Evolutionary conservation across 805 yeast genomes (phyloP).

Genomic region (Kluyveromyces nonfermentans): DNA sequence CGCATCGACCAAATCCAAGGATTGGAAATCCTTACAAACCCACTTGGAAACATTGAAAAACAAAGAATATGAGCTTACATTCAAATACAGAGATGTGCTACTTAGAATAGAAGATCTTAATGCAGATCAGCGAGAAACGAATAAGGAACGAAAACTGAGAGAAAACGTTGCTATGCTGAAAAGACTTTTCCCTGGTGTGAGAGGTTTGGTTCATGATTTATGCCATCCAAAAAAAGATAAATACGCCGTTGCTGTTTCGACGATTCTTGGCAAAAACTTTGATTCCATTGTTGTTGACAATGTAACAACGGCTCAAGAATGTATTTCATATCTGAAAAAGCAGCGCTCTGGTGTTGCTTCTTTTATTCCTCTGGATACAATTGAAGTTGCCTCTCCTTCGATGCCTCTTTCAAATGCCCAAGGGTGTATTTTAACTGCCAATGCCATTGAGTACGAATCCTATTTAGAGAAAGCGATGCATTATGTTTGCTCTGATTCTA

Average conservation of each 20-base stretch:
- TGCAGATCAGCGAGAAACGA: constrained; percentile 68
- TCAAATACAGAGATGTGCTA: constrained; percentile 51
- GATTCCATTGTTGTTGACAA: constrained; percentile 82
- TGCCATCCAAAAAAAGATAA: constrained; percentile 67
- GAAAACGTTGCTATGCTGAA: constrained; percentile 65
- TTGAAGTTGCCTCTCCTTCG: constrained; percentile 56
- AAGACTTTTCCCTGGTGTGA: constrained; percentile 75
- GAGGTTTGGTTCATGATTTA: constrained; percentile 71
- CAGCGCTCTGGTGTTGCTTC: constrained; percentile 80
- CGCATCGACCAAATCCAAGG: constrained; percentile 18
- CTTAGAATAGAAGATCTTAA: constrained; percentile 58
- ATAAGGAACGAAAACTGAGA: constrained; percentile 55
- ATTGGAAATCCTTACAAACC: constrained; percentile 33
- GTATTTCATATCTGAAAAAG: constrained; percentile 72
- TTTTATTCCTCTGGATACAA: constrained; percentile 80
- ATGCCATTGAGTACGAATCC: constrained; percentile 62
- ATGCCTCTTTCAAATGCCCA: constrained; percentile 13
- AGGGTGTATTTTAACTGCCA: constrained; percentile 42
- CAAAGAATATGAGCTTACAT: constrained; percentile 53
- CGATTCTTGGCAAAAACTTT: constrained; percentile 66
- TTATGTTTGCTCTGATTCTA: constrained; percentile 68
- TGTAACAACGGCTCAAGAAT: constrained; percentile 56
- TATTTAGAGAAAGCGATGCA: constrained; percentile 66
- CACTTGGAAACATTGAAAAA: constrained; percentile 31
- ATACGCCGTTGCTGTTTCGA: constrained; percentile 64